Conservation (phyloP, 2,329 filamentous ascomycete genomes). For the Trichoderma sp. region DNA sequence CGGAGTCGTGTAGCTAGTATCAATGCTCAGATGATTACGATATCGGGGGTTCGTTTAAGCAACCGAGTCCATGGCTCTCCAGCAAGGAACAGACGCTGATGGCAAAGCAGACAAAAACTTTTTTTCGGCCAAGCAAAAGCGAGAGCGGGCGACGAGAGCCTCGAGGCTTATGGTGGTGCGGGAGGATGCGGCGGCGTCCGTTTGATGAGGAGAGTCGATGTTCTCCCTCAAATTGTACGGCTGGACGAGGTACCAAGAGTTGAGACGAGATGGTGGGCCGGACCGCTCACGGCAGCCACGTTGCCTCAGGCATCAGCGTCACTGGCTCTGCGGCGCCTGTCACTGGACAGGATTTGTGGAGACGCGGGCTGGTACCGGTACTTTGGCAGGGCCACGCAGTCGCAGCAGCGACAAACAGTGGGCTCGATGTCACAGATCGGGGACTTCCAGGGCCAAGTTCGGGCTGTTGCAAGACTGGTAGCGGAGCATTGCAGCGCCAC, state of each 20-base stretch:
- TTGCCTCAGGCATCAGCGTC: constrained; percentile 25
- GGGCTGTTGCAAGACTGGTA: constrained; percentile 16
- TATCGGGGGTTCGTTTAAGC: constrained; percentile 37
- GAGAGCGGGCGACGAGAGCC: constrained; percentile 25
- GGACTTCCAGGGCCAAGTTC: neutral
- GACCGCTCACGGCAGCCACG: constrained; percentile 25
- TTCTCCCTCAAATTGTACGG: constrained; percentile 29
- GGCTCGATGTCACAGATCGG: constrained; percentile 2
- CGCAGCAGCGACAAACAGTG: neutral
- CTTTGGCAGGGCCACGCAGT: neutral
- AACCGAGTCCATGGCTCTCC: constrained; percentile 47
- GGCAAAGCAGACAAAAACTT: neutral
- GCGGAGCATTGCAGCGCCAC: constrained; percentile 18
- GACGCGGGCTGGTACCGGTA: constrained; percentile 10
- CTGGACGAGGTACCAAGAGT: constrained; percentile 24
- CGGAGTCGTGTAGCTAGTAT: constrained; percentile 16
- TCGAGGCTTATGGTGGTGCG: constrained; percentile 26
- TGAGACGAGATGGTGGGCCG: constrained; percentile 22
- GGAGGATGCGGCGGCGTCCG: constrained; percentile 25
- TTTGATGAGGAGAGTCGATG: constrained; percentile 2
- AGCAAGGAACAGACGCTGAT: constrained; percentile 24
- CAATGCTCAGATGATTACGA: constrained; percentile 7
- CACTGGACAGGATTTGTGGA: constrained; percentile 10
- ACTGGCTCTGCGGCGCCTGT: constrained; percentile 1
- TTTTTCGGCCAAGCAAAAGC: constrained; percentile 15